Evolutionary conservation across 2,329 filamentous ascomycete species (phyloP).

Genomic region (Aspergillus bombycis): DNA sequence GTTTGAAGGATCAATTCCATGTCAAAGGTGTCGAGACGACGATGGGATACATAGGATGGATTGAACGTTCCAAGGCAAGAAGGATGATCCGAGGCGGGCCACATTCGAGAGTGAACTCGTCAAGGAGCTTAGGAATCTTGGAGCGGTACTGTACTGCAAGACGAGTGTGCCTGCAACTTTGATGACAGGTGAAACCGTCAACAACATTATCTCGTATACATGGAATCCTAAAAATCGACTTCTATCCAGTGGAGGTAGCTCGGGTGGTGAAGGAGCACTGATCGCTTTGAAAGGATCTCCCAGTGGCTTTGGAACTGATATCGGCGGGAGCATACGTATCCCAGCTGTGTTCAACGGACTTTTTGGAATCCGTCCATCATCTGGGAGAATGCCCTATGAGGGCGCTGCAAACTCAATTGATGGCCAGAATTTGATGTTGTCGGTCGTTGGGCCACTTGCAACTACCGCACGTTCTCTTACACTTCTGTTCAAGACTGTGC

Average conservation of each 20-base stretch:
- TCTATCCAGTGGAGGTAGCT: conserved; percentile 60
- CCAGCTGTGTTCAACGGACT: conserved; percentile 63
- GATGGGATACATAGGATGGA: conserved; percentile 69
- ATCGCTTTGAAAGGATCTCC: conserved; percentile 58
- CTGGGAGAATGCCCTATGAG: conserved; percentile 58
- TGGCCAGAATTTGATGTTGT: conserved; percentile 66
- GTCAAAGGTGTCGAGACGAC: conserved; percentile 56
- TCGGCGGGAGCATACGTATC: conserved; percentile 60
- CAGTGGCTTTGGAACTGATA: conserved; percentile 62
- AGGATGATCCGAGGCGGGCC: conserved; percentile 53
- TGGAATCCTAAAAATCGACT: conserved; percentile 61
- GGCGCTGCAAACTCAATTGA: conserved; percentile 66
- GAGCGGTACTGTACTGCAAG: conserved; percentile 59
- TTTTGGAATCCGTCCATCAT: conserved; percentile 59
- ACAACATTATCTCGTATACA: conserved; percentile 63
- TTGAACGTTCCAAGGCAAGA: conserved; percentile 62
- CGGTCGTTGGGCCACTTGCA: conserved; percentile 66
- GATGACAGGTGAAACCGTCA: conserved; percentile 63
- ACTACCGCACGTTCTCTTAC: conserved; percentile 58
- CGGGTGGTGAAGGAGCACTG: conserved; percentile 62
- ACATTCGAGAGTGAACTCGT: conserved; percentile 63
- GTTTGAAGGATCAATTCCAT: conserved; percentile 54
- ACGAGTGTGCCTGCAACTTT: conserved; percentile 60
- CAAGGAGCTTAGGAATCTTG: conserved; percentile 54
- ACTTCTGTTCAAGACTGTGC: conserved; percentile 59